Evolutionary conservation across 1,139 yeast species (phyloP).

Genomic region (Diutina scorzettiae): DNA sequence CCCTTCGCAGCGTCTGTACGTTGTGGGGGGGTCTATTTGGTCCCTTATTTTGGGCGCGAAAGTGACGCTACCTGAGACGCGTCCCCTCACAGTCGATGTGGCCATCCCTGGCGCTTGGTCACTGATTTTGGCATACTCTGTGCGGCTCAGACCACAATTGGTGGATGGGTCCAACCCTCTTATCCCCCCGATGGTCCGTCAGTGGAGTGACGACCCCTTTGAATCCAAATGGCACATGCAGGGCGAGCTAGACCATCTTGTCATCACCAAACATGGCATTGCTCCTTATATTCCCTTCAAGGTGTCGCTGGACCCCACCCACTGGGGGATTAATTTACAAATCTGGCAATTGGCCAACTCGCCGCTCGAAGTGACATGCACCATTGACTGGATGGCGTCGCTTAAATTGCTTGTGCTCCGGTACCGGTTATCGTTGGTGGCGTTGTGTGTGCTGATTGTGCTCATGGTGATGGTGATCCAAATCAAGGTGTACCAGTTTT

Average conservation of each 20-base stretch:
- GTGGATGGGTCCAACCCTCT: neutral
- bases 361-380: conserved; percentile 20
- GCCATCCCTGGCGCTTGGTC: conserved; percentile 48
- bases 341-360: conserved; percentile 22
- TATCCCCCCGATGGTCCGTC: conserved; percentile 54
- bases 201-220: conserved; percentile 49
- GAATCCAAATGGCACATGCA: conserved; percentile 73
- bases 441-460: conserved; percentile 42
- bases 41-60: neutral
- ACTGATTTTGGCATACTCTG: conserved; percentile 45
- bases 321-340: conserved; percentile 26
- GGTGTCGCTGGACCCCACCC: conserved; percentile 11
- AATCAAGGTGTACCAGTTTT: conserved; percentile 21
- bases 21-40: neutral
- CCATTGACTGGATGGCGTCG: conserved; percentile 31
- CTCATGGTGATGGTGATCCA: conserved; percentile 36
- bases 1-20: neutral
- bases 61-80: conserved; percentile 12
- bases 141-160: conserved; percentile 16
- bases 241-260: conserved; percentile 17
- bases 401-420: conserved; percentile 46
- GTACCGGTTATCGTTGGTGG: conserved; percentile 49
- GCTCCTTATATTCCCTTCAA: conserved; percentile 67
- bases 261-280: conserved; percentile 49
- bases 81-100: conserved; percentile 38